Percentiles rank a stretch among this genome's conserved stretches.
phyloP scores from a whole-genome alignment of 2,329 filamentous ascomycete species.

The Colletotrichum tofieldiae region DNA sequence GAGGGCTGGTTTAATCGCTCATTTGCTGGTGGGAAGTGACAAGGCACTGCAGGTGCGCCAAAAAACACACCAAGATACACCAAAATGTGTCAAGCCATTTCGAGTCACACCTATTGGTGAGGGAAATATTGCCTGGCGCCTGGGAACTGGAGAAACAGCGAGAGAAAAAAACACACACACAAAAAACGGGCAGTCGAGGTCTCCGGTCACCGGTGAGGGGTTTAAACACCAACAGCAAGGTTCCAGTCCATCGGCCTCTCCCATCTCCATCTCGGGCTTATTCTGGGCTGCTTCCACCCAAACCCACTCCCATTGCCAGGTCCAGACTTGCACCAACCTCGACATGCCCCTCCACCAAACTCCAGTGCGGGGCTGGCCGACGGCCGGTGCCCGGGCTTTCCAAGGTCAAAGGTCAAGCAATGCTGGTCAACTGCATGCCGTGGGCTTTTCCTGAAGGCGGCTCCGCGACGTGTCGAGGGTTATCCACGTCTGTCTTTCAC shows the following conservation, averaged over 20 bases:
- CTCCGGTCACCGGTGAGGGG: constrained; percentile 36
- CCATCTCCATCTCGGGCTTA: constrained; percentile 42
- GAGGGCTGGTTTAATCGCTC: constrained; percentile 35
- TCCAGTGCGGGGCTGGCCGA: constrained; percentile 31
- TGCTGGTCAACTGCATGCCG: constrained; percentile 1
- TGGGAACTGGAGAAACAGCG: neutral
- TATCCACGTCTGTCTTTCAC: constrained; percentile 6
- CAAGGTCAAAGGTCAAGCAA: neutral
- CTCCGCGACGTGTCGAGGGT: constrained; percentile 24
- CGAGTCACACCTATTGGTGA: constrained; percentile 30
- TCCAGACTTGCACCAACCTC: constrained; percentile 34
- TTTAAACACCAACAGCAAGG: constrained; percentile 35
- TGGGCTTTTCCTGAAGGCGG: constrained; percentile 10
- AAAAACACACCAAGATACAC: neutral
- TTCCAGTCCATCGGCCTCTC: constrained; percentile 26
- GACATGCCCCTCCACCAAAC: constrained; percentile 31
- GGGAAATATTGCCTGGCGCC: constrained; percentile 31
- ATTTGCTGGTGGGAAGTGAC: constrained; percentile 2
- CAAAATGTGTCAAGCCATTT: constrained; percentile 20
- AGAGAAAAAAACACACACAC: neutral
- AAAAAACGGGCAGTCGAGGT: neutral
- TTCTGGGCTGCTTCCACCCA: constrained; percentile 40
- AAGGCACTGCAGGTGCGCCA: neutral
- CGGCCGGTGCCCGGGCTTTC: constrained; percentile 18
- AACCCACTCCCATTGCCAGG: constrained; percentile 33